phyloP scores from a whole-genome alignment of 1,284 basidiomycete species.

The Albatrellus sp. region DNA sequence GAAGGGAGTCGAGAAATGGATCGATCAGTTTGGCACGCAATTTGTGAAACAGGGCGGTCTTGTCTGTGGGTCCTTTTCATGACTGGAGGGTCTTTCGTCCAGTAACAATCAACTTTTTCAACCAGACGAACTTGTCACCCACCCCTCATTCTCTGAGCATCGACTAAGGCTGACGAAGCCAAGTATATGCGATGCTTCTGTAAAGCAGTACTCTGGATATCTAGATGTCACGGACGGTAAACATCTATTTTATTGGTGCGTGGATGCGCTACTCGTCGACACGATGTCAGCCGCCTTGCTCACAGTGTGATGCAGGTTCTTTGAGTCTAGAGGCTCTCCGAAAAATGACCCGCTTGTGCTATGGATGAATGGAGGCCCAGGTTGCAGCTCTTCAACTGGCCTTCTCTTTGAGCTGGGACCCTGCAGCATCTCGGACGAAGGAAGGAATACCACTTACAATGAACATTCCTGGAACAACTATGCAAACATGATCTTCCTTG shows the following conservation, averaged over 20 bases:
- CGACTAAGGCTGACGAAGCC: slow-evolving; percentile 64
- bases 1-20: slow-evolving; percentile 38
- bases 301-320: slow-evolving; percentile 48
- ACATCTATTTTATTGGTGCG: slow-evolving; percentile 80
- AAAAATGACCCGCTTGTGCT: slow-evolving; percentile 70
- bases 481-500: slow-evolving; percentile 65
- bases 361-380: slow-evolving; percentile 86
- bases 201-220: slow-evolving; percentile 84
- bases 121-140: slow-evolving; percentile 63
- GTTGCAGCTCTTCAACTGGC: slow-evolving; percentile 68
- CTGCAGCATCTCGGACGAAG: slow-evolving; percentile 60
- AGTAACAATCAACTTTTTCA: slow-evolving; percentile 3
- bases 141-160: slow-evolving; percentile 60
- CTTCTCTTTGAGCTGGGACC: slow-evolving; percentile 83
- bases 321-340: slow-evolving; percentile 69
- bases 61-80: slow-evolving; percentile 32
- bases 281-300: slow-evolving; percentile 5
- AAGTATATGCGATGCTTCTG: slow-evolving; percentile 68
- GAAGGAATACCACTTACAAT: slow-evolving; percentile 61
- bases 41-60: slow-evolving; percentile 55
- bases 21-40: slow-evolving; percentile 39
- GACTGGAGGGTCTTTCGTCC: not conserved
- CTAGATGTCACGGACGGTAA: slow-evolving; percentile 79
- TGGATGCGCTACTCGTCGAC: slow-evolving; percentile 6
- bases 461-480: slow-evolving; percentile 24